Conservation (phyloP, 495 filamentous ascomycete genomes). For the Penicillium flavigenum region DNA sequence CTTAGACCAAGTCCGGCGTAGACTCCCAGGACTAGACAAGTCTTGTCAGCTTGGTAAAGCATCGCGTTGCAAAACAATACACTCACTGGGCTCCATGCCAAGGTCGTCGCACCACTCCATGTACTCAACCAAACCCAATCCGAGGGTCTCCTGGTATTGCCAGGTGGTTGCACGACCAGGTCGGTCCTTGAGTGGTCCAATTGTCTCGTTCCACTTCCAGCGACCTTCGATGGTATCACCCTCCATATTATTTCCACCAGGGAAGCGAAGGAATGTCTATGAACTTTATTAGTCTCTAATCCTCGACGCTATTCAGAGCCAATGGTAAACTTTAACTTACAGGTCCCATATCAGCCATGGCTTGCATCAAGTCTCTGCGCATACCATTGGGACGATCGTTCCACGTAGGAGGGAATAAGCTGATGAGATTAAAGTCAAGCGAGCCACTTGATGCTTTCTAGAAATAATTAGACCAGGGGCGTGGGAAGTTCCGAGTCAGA, state of each 20-base stretch:
- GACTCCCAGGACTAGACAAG: slow-evolving; percentile 50
- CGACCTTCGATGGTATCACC: slow-evolving; percentile 50
- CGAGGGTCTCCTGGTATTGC: slow-evolving; percentile 59
- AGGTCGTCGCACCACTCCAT: slow-evolving; percentile 66
- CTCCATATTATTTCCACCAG: slow-evolving; percentile 67
- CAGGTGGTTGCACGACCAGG: slow-evolving; percentile 61
- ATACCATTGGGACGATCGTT: slow-evolving; percentile 59
- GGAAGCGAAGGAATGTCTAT: slow-evolving; percentile 61
- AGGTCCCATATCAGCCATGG: slow-evolving; percentile 49
- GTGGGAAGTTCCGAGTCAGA: not conserved
- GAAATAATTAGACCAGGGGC: not conserved
- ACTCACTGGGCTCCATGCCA: slow-evolving; percentile 51
- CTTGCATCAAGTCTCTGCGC: slow-evolving; percentile 58
- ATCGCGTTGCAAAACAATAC: not conserved
- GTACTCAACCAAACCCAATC: slow-evolving; percentile 61
- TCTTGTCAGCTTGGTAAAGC: not conserved
- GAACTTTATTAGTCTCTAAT: slow-evolving; percentile 11
- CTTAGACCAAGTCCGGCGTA: slow-evolving; percentile 61
- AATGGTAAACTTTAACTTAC: slow-evolving; percentile 13
- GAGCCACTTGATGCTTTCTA: slow-evolving; percentile 45
- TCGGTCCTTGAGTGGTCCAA: slow-evolving; percentile 61
- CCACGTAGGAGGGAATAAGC: slow-evolving; percentile 66
- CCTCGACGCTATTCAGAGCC: not conserved
- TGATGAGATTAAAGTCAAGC: slow-evolving; percentile 66
- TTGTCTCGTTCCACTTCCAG: slow-evolving; percentile 70